Evolutionary conservation across 2,329 filamentous ascomycete species (phyloP), one percentile per base, ranked within the genome.

Genomic region (Cadophora luteo-olivacea): DNA sequence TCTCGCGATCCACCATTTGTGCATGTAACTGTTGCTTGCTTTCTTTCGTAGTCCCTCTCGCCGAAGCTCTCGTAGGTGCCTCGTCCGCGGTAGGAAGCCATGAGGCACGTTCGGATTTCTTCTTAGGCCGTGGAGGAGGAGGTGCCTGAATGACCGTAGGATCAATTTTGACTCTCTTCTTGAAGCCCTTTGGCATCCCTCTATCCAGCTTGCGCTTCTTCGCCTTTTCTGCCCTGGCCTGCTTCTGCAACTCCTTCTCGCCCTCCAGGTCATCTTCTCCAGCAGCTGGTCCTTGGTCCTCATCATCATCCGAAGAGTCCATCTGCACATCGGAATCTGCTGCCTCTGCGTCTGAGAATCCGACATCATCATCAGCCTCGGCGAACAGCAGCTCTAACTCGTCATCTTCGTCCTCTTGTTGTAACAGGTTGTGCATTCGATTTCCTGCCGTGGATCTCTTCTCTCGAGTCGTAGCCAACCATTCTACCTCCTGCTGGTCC

Each of bases 141-240:
- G 80, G 75, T 8, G 72, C 75, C 68, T 74, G 78, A 72, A 65
- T 69, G 29, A 80, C 82, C 38, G 84, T 84, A 70, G 81, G 84
- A 78, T 89, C 87, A 73, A 94, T 92, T 76, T 90, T 91, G 75
- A 93, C 90, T 78, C 89, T 93, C 79, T 94, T 95, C 70, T 91
- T 83, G 76, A 90, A 90, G 72, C 87, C 87, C 65, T 87, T 87
- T 5, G 91, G 89, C 68, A 94, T 89, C 33, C 88, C 89, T 69
- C 94, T 89, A 75, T 92, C 89, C 1, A 91, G 88, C 77, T 95
- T 97, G 73, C 93, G 89, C 81, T 97, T 97, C 78, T 93, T 92
- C 3, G 86, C 88, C 68, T 85, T 80, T 74, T 91, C 91, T 68
- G 87, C 88, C 73, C 89, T 90, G 68, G 91, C 93, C 74, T 91